phyloP scores from a whole-genome alignment of 2,329 filamentous ascomycete species.

The Lachnellula suecica region DNA sequence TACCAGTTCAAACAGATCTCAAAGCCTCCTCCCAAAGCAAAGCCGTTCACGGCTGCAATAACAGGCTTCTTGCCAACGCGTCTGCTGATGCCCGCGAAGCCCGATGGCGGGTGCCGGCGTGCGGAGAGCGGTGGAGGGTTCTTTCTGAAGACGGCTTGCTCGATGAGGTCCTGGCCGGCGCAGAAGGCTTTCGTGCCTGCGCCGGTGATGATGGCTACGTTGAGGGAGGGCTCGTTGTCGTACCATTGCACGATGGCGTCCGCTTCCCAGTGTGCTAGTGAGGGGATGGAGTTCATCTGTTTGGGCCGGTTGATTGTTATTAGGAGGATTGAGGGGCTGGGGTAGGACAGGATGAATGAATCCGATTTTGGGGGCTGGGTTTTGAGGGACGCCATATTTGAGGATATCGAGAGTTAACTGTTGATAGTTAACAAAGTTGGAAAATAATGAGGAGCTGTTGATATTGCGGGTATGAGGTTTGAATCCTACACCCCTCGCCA shows the following conservation, averaged over 20 bases:
- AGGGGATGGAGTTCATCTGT: slow-evolving; percentile 46
- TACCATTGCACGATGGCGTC: slow-evolving; percentile 54
- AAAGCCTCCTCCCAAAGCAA: slow-evolving; percentile 73
- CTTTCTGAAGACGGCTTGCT: slow-evolving; percentile 53
- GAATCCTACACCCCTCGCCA: too few species aligned
- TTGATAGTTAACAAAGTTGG: too few species aligned
- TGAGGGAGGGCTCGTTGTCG: slow-evolving; percentile 57
- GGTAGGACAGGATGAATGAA: slow-evolving; percentile 41
- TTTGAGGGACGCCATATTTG: background rate
- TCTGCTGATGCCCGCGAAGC: slow-evolving; percentile 67
- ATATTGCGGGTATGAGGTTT: too few species aligned
- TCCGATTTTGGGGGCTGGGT: slow-evolving; percentile 19
- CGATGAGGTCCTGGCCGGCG: slow-evolving; percentile 63
- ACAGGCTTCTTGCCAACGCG: slow-evolving; percentile 71
- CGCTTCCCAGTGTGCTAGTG: slow-evolving; percentile 28
- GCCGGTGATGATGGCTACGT: slow-evolving; percentile 65
- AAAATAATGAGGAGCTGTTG: too few species aligned
- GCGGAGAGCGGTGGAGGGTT: slow-evolving; percentile 27
- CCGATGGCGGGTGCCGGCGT: slow-evolving; percentile 35
- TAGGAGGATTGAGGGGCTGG: slow-evolving; percentile 46
- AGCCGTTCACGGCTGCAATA: slow-evolving; percentile 75
- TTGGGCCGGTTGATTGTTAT: slow-evolving; percentile 52
- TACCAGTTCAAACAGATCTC: slow-evolving; percentile 63
- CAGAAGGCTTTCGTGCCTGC: slow-evolving; percentile 61
- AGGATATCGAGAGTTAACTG: too few species aligned